Conservation (phyloP, 2,329 filamentous ascomycete genomes). For the Botrytis galanthina region DNA sequence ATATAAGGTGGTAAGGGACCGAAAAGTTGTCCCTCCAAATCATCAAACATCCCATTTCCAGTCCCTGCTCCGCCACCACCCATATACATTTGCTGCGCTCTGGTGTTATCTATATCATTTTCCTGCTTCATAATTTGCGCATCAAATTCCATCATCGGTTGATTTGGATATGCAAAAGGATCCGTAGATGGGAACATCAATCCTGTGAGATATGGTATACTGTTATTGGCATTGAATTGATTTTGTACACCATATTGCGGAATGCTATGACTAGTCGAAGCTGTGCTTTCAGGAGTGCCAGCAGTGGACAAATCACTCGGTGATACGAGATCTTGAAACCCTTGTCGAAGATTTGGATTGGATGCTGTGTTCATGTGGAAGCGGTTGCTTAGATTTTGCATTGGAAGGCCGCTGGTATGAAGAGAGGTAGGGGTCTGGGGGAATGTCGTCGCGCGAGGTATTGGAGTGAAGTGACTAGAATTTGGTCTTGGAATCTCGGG, state of each 20-base stretch:
- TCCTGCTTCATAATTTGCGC: slow-evolving; percentile 38
- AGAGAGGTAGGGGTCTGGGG: slow-evolving; percentile 33
- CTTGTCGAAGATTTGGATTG: slow-evolving; percentile 34
- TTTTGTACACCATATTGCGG: slow-evolving; percentile 32
- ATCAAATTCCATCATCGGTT: slow-evolving; percentile 64
- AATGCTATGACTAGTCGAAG: slow-evolving; percentile 25
- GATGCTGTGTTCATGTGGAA: slow-evolving; percentile 31
- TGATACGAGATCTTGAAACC: slow-evolving; percentile 33
- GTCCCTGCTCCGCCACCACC: slow-evolving; percentile 27
- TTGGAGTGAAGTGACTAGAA: slow-evolving; percentile 16
- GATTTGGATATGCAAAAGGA: slow-evolving; percentile 74
- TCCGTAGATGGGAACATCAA: slow-evolving; percentile 81
- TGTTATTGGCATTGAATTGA: slow-evolving; percentile 38
- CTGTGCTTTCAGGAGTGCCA: slow-evolving; percentile 34
- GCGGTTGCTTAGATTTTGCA: slow-evolving; percentile 23
- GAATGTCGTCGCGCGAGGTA: slow-evolving; percentile 33
- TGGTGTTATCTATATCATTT: slow-evolving; percentile 14
- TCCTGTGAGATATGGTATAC: slow-evolving; percentile 66
- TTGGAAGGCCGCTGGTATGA: slow-evolving; percentile 28
- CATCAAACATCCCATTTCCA: slow-evolving; percentile 45
- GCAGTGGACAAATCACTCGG: slow-evolving; percentile 31
- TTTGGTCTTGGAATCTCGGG: slow-evolving; percentile 26
- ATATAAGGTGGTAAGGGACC: slow-evolving; percentile 70
- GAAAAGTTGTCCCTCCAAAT: slow-evolving; percentile 71
- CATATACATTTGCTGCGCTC: slow-evolving; percentile 32